A percentile compares a stretch with the other conserved stretches of the same genome.
Evolutionary conservation across 2,329 filamentous ascomycete species (phyloP).

Genomic region (Cladosporium austrohemisphaericum): DNA sequence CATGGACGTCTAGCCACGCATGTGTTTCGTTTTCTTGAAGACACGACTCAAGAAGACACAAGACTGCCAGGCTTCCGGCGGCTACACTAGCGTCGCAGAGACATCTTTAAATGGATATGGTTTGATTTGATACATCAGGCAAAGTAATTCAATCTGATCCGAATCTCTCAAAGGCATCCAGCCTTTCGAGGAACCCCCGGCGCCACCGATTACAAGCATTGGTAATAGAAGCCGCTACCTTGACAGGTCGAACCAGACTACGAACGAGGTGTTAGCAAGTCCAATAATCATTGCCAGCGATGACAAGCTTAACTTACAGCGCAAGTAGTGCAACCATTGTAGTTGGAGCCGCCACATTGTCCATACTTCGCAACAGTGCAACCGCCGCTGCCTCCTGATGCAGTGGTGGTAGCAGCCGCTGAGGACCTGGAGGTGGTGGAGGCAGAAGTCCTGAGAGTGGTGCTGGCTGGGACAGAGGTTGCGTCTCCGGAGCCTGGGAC

Average conservation of each 20-base stretch:
- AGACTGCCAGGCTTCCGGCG: too few species aligned
- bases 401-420: conserved; percentile 1
- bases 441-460: conserved; percentile 7
- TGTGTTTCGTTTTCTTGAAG: too few species aligned
- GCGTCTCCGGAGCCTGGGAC: conserved; percentile 2
- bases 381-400: background rate
- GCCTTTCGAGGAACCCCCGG: too few species aligned
- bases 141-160: too few species aligned
- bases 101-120: too few species aligned
- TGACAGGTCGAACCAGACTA: conserved; percentile 12
- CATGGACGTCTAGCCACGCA: too few species aligned
- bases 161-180: too few species aligned
- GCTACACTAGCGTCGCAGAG: too few species aligned
- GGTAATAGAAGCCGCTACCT: conserved; percentile 14
- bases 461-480: background rate
- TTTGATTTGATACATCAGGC: too few species aligned
- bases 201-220: conserved; percentile 15
- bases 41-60: too few species aligned
- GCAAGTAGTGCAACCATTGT: conserved; percentile 11
- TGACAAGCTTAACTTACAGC: conserved; percentile 9
- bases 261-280: background rate
- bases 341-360: conserved; percentile 10
- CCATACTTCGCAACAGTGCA: conserved; percentile 14
- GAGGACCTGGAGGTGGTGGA: conserved; percentile 2
- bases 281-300: background rate